phyloP scores from a whole-genome alignment of 1,139 yeast genomes.

The Debaryomyces singareniensis region DNA sequence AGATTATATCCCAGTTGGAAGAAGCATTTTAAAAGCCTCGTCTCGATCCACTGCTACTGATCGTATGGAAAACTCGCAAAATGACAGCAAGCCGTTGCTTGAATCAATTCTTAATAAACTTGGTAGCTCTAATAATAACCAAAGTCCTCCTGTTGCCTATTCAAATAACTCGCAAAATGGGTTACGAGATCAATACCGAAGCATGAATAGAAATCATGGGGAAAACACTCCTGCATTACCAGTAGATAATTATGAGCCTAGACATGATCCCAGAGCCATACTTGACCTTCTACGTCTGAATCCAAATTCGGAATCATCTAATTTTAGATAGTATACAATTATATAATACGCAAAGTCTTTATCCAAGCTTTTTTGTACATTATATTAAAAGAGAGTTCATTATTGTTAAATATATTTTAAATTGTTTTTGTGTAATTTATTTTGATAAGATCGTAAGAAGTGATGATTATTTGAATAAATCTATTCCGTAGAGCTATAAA shows the following conservation, averaged over 20 bases:
- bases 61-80: not conserved
- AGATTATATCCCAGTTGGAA: conserved; percentile 23
- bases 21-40: conserved; percentile 15
- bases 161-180: no score
- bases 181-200: no score
- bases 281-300: conserved; percentile 13
- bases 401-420: no score
- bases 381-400: no score
- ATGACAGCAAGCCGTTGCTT: conserved; percentile 7
- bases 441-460: conserved; percentile 1
- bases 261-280: conserved; percentile 16
- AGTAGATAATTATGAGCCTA: conserved; percentile 18
- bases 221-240: conserved; percentile 11
- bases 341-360: no score
- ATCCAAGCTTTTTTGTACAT: no score
- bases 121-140: conserved; percentile 1
- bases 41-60: not conserved
- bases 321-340: conserved; percentile 1
- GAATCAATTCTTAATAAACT: conserved; percentile 15
- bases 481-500: no score
- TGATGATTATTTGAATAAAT: conserved; percentile 2
- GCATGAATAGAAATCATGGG: conserved; percentile 10
- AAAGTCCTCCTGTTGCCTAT: conserved; percentile 1
- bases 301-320: conserved; percentile 2
- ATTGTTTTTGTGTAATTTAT: no score